Evolutionary conservation across 371 early-diverging fungal species (phyloP), one percentile per base, ranked within the genome.

Genomic region (Syncephalis plumigaleata): DNA sequence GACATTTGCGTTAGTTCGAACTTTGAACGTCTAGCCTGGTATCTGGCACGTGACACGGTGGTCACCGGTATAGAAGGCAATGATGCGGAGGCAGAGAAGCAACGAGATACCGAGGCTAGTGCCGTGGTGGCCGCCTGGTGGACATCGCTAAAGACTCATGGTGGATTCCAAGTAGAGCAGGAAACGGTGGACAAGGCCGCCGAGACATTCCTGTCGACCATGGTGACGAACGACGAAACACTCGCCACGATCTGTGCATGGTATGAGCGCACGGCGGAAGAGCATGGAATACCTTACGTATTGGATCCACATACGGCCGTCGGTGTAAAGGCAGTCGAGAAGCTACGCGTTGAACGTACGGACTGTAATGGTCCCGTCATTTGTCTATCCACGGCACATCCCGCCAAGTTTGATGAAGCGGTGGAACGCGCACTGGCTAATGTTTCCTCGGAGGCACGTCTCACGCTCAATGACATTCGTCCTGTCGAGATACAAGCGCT

Each of bases 301-400:
- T 73, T 96, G 46, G 95, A 95, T 51, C 97, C 97, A 17, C 97
- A 96, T 55, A 92, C 95, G 0, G 91, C 97, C 3, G 90, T 93
- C 42, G 97, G 94, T 53, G 85, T 93, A 25, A 66, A 68, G 17
- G 86, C 90, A 9, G 89, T 90, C 8, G 84, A 91, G 47, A 48
- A 65, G 24, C 18, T 54, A 5, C 26, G 47, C 0, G 47, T 57
- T 45, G 1, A 55, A 48, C 16, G 43, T 54, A 50, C 56, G 13
- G 56, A 45, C 27, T 21, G 26, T 15, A 27, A 45, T 8, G 52
- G 49, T 7, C 54, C 60, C 44, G 66, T 79, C 44, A 64, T 93
- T 38, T 82, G 83, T 45, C 67, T 96, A 31, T 77, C 91, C 23
- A 94, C 97, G 0, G 97, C 97, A 17, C 90, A 88, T 45, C 97